Base-by-base conservation (phyloP, 768 basidiomycete genomes). In the Butyriboletus loyo region DNA sequence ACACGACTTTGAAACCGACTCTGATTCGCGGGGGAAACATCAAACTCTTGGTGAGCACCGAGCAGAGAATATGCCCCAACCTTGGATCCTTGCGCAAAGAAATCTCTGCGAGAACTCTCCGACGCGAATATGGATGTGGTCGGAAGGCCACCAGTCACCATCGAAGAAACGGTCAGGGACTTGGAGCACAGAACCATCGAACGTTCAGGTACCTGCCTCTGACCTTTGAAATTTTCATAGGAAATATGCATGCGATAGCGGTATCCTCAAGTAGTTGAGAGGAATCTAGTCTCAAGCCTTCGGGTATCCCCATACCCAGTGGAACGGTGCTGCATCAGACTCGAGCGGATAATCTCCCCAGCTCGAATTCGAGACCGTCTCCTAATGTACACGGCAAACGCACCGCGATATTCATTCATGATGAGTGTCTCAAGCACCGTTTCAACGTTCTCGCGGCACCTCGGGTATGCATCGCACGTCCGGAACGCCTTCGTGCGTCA, bases 381-480 rank as follows among this genome's bases (percentile, higher is more conserved):
- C 21, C 38, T 22, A 35, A 31, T 19, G 17, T n/a, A 22, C 35
- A 22, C n/a, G 15, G 2, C 24, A 66, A 58, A 42, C 60, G 58
- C 42, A 67, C 63, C 1, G 53, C 61, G 15, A 57, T 82, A 38
- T 77, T 74, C 57, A 64, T 91, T 13, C 91, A 92, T 69, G 84
- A 87, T 51, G 79, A 82, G 15, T 91, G 90, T 64, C 75, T 84
- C 17, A 73, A 82, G 52, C 44, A 45, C 44, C 31, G 21, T 24
- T 45, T 45, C 44, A 32, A 31, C 44, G 44, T 21, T 22, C 30
- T 14, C 44, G 31, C 21, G 28, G 32, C 15, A 75, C 76, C 0
- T 90, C 89, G 1, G 74, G 76, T 40, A 85, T 97, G n/a, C 48
- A 83, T 95, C n/a, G 96, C 98, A 66, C 79, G 92, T 10, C 95